Evolutionary conservation across 495 filamentous ascomycete species (phyloP).

Genomic region (Lasiosphaeria hispida): DNA sequence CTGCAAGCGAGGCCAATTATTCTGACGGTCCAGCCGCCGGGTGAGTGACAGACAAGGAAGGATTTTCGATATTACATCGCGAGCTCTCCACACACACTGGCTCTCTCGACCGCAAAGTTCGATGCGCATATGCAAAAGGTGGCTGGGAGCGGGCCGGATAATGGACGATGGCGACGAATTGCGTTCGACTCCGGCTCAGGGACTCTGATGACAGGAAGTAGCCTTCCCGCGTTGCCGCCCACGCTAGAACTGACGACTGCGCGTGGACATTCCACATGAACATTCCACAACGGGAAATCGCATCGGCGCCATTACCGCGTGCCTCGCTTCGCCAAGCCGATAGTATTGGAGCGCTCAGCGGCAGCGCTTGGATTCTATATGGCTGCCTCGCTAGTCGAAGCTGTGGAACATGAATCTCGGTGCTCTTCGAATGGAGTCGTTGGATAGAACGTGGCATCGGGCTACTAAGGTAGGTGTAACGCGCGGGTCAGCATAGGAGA

Average conservation of each 20-base stretch:
- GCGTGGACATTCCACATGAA: too few relatives aligned
- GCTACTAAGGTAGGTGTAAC: neutral
- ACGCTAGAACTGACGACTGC: neutral
- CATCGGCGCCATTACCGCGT: too few relatives aligned
- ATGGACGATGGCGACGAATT: neutral
- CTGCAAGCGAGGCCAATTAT: neutral
- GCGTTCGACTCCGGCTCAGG: neutral
- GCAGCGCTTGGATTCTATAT: too few relatives aligned
- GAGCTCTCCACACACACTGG: neutral
- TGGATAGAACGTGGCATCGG: neutral
- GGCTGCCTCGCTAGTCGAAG: too few relatives aligned
- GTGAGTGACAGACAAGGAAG: constrained; percentile 3
- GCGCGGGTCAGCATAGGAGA: neutral
- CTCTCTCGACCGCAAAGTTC: neutral
- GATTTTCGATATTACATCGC: neutral
- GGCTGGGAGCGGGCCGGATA: constrained; percentile 14
- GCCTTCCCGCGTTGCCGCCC: constrained; percentile 2
- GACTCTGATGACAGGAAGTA: neutral
- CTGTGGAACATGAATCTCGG: too few relatives aligned
- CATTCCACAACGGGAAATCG: too few relatives aligned
- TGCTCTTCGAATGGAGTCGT: too few relatives aligned
- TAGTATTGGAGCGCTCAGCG: too few relatives aligned
- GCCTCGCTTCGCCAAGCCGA: too few relatives aligned
- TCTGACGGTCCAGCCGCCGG: constrained; percentile 8
- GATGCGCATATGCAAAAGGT: constrained; percentile 11